Evolutionary conservation across 2,329 filamentous ascomycete genomes (phyloP), one percentile per base, ranked within the genome.

Genomic region (Calonectria montana): DNA sequence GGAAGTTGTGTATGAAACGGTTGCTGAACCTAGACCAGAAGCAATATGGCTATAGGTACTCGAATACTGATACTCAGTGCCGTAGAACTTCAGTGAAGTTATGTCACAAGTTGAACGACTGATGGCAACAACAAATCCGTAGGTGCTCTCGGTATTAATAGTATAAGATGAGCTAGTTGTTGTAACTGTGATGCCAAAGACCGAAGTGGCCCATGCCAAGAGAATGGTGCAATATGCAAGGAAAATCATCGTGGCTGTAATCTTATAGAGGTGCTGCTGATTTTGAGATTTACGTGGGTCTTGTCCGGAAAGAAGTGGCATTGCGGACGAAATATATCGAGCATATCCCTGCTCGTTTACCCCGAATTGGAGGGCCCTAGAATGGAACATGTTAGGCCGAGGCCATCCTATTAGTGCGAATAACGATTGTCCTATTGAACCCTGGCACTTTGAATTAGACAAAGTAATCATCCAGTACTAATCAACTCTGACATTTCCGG

Each of bases 21-120:
- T 65, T 27, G 63, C 63, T 31, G 63, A 65, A 31, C 63, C 63
- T 12, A 65, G 29, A 25, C 63, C 63, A 31, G 63, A 65, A 23
- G 47, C 63, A 55, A 65, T 65, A 18, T 65, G 63, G 47, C 63
- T 65, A n/a, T 65, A 65, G 63, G 63, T 65, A 37, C 63, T 65
- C 25, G 63, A 65, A 47, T 65, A 65, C n/a, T 65, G 63, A 18
- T 65, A 65, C 63, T 65, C 63, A 4, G 63, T 65, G 1, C 63
- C 63, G 16, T 65, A 65, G 35, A 65, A 65, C 63, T 65, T 65
- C 63, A 65, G 55, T 9, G 63, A 65, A 16, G 63, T 65, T 21
- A 65, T 65, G 63, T 65, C 63, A 18, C 63, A 65, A 6, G 47
- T 55, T n/a, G 63, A 55, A 15, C 63, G 63, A 7, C 63, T 65